These are phyloP conservation scores for Phoma sp. DNA, from an alignment of 2,329 filamentous ascomycete genomes.

Conservation along the genomic window DNA sequence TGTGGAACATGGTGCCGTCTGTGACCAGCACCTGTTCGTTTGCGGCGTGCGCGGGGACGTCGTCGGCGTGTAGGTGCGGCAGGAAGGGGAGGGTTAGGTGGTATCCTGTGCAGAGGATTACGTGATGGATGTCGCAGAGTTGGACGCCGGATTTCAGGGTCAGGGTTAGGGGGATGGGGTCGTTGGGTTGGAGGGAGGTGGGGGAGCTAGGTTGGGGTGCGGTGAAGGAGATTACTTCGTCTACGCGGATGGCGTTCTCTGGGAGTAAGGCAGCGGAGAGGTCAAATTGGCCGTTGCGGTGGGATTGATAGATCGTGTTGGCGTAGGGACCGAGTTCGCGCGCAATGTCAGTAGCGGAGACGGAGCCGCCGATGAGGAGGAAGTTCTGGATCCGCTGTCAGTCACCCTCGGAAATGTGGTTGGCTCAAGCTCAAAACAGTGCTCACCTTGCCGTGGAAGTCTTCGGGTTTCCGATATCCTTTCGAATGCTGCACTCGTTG, in stretches of 20 bases:
- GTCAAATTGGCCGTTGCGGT: slow-evolving; percentile 67
- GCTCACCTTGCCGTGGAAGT: slow-evolving; percentile 60
- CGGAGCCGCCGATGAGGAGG: slow-evolving; percentile 62
- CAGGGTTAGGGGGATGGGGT: slow-evolving; percentile 58
- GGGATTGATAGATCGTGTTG: slow-evolving; percentile 60
- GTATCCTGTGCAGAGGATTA: slow-evolving; percentile 74
- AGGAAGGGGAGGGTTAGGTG: slow-evolving; percentile 72
- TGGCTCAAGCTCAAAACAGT: background rate
- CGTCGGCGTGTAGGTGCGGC: slow-evolving; percentile 56
- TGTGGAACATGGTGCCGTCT: slow-evolving; percentile 68
- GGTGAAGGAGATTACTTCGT: slow-evolving; percentile 57
- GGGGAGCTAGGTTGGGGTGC: background rate
- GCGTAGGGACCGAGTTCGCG: slow-evolving; percentile 57
- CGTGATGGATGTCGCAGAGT: slow-evolving; percentile 63
- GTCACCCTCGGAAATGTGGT: background rate
- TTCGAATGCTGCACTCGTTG: slow-evolving; percentile 59
- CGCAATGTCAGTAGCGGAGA: slow-evolving; percentile 63
- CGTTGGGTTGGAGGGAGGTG: slow-evolving; percentile 21
- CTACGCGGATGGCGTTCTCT: slow-evolving; percentile 58
- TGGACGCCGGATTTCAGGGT: slow-evolving; percentile 60
- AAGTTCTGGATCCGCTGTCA: slow-evolving; percentile 51
- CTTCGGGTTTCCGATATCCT: slow-evolving; percentile 54
- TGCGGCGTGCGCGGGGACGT: slow-evolving; percentile 54
- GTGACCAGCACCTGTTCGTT: slow-evolving; percentile 65
- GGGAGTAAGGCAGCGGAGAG: slow-evolving; percentile 62